These are phyloP conservation scores for Ulvella scutata DNA, from an alignment of 139 green algal species.

Conservation along the genomic window DNA sequence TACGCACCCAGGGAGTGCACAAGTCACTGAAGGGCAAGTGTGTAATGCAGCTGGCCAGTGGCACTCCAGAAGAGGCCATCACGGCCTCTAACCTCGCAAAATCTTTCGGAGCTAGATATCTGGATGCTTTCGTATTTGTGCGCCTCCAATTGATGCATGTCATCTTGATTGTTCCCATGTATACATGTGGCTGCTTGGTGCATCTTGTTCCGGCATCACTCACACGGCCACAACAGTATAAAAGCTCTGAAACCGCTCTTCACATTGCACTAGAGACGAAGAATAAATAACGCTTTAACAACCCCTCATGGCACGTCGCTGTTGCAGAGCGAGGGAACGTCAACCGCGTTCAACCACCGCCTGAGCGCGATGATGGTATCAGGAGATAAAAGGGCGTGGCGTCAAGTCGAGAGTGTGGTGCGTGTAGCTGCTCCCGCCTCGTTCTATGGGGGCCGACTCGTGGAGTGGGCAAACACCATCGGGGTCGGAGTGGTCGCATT, in stretches of 20 bases:
- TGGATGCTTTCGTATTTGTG: not conserved
- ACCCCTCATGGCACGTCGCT: not conserved
- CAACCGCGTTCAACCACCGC: not conserved
- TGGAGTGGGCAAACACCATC: not conserved
- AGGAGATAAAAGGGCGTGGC: not conserved
- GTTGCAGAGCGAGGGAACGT: not conserved
- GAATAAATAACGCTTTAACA: not conserved
- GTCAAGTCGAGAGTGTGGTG: not conserved
- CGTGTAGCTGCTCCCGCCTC: not conserved
- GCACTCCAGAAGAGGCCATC: not conserved
- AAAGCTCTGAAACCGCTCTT: not conserved
- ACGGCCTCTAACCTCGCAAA: not conserved
- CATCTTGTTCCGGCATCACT: not conserved
- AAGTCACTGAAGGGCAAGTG: not conserved
- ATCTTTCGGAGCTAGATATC: not conserved
- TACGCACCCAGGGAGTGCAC: not conserved
- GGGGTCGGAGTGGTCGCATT: not conserved
- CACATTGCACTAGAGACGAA: not conserved
- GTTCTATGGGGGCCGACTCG: not conserved
- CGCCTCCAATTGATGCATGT: not conserved
- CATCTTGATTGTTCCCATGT: not conserved
- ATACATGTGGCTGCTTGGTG: not conserved
- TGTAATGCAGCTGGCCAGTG: not conserved
- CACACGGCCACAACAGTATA: no score
- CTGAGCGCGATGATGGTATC: slow-evolving; percentile 1